Base-by-base conservation (phyloP, 2,329 filamentous ascomycete species). In the Ascochyta viciae-villosae region DNA sequence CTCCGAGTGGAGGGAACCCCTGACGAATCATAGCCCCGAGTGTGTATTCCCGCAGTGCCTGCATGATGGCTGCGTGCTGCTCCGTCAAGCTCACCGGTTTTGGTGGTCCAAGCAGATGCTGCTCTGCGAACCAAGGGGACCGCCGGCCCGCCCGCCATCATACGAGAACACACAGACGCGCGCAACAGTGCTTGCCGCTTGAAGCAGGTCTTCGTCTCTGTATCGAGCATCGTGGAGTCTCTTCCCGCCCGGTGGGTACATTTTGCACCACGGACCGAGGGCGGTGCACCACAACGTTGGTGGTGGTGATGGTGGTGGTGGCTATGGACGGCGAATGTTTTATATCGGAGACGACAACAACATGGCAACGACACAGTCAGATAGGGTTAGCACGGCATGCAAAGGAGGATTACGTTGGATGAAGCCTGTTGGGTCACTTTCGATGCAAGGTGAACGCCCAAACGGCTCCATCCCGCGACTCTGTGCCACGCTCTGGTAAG, bases 401-500 rank as follows among this genome's bases (percentile, higher is more conserved):
- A 49, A 57, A 50, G 33, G 44, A 57, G 19, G 31, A 49, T 45
- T 52, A 42, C 44, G 27, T 55, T 54, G 50, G 50, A 55, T 50
- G 29, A 54, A 42, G 46, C 34, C 41, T 40, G 26, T 37, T 45
- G 50, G 46, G 29, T 44, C 45, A 45, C 33, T 46, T 46, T 34
- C 22, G 35, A 54, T 50, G 55, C 55, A 50, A 50, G 35, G 55
- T 38, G 41, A 42, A 52, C 45, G 54, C 54, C 61, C 62, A 65
- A 64, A 57, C 61, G 62, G 61, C 48, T 61, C 58, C 59, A 66
- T 65, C 55, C 62, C 57, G 61, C 62, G 56, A 61, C 50, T 55
- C 54, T 60, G 56, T 52, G 54, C 43, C 43, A 41, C 49, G 29
- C 40, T n/a, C 12, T 48, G 47, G 22, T 41, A 22, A 45, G 33